Percentiles rank a stretch among this genome's conserved stretches.
Evolutionary conservation across 805 yeast species (phyloP).

Genomic region (Myxozyma vanderwaltii): DNA sequence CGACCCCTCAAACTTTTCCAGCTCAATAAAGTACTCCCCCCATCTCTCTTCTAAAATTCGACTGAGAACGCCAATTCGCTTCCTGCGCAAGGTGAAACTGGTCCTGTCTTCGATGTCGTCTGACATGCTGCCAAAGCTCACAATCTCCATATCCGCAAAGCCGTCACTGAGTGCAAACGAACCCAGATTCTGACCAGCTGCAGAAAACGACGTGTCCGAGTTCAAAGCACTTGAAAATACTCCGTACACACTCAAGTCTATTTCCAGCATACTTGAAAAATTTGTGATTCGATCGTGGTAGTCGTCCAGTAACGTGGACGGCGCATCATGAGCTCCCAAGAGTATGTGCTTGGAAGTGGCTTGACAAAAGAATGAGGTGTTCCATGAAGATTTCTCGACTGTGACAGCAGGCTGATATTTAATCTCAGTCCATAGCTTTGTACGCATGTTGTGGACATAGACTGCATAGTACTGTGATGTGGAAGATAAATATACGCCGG

Average conservation of each 20-base stretch:
- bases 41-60: slow-evolving; percentile 21
- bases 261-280: slow-evolving; percentile 11
- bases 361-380: slow-evolving; percentile 4
- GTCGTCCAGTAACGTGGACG: slow-evolving; percentile 14
- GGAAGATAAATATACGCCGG: slow-evolving; percentile 11
- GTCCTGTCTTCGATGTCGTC: background rate
- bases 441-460: slow-evolving; percentile 13
- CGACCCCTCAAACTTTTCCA: background rate
- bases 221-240: slow-evolving; percentile 5
- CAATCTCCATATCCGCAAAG: slow-evolving; percentile 23
- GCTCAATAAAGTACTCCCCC: slow-evolving; percentile 19
- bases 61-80: slow-evolving; percentile 20
- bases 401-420: background rate
- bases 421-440: slow-evolving; percentile 11
- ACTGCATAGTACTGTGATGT: slow-evolving; percentile 17
- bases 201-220: slow-evolving; percentile 11
- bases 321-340: slow-evolving; percentile 6
- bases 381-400: slow-evolving; percentile 10
- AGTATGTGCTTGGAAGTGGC: slow-evolving; percentile 1
- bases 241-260: slow-evolving; percentile 22
- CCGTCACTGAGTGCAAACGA: slow-evolving; percentile 5
- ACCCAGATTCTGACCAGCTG: slow-evolving; percentile 20
- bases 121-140: slow-evolving; percentile 11
- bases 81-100: background rate
- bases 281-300: slow-evolving; percentile 18